Conservation (phyloP, 192 early-diverging fungal genomes). For the Coemansia sp. region DNA sequence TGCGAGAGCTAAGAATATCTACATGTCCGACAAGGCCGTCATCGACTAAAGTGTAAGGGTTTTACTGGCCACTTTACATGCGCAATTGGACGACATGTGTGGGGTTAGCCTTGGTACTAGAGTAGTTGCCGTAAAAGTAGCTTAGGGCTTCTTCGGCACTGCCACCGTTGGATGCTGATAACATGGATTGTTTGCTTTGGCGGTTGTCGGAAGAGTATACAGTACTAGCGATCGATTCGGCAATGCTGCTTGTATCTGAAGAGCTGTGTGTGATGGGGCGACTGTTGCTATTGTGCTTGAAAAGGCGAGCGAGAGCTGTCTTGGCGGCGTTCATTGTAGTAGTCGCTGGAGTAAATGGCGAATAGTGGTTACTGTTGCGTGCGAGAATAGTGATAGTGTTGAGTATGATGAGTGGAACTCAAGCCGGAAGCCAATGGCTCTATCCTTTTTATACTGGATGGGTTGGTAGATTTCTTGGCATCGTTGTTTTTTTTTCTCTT, state of each 20-base stretch:
- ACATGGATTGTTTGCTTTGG: neutral
- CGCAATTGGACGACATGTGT: neutral
- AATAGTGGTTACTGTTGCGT: neutral
- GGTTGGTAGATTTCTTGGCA: neutral
- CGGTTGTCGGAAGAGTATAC: neutral
- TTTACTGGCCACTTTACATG: neutral
- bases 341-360: neutral
- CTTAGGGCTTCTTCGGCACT: neutral
- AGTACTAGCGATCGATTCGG: neutral
- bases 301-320: neutral
- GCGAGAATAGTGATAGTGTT: neutral
- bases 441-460: neutral
- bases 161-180: neutral
- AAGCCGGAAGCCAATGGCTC: neutral
- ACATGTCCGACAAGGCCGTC: neutral
- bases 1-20: neutral
- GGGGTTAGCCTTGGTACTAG: conserved; percentile 6
- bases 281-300: neutral
- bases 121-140: neutral
- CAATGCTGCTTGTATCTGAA: neutral
- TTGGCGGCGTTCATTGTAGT: neutral
- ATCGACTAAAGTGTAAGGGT: neutral
- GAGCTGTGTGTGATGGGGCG: neutral
- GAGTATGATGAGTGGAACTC: neutral
- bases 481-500: neutral